Percentiles rank a stretch among this genome's conserved stretches.
phyloP scores from a whole-genome alignment of 305 asterid species.

The Solanum hybrid region DNA sequence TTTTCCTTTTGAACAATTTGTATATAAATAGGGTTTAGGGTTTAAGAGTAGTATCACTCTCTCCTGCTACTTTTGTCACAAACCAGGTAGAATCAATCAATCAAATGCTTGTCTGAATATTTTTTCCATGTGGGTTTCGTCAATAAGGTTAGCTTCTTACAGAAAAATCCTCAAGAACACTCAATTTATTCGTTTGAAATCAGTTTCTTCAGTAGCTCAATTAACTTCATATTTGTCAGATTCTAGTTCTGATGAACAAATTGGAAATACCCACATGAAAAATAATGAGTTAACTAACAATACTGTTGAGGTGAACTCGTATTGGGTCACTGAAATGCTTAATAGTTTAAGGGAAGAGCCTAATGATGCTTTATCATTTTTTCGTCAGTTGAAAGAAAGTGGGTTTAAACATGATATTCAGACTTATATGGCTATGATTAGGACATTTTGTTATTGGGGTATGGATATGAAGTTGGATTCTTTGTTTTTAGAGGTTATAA shows the following conservation, averaged over 20 bases:
- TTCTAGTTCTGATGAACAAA: conserved; percentile 41
- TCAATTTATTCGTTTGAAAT: conserved; percentile 31
- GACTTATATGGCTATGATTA: conserved; percentile 48
- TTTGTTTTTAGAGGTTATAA: conserved; percentile 40
- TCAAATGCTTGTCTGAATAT: neutral
- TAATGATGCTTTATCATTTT: conserved; percentile 32
- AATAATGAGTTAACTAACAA: neutral
- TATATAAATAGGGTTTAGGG: neutral
- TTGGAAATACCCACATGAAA: neutral
- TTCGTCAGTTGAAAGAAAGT: conserved; percentile 26
- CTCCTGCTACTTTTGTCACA: neutral
- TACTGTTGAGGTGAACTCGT: conserved; percentile 21
- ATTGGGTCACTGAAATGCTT: conserved; percentile 41
- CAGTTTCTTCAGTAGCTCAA: conserved; percentile 51
- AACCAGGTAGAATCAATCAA: neutral
- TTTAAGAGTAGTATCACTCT: neutral
- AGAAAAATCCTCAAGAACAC: conserved; percentile 14
- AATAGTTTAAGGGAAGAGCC: conserved; percentile 44
- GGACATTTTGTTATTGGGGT: conserved; percentile 52
- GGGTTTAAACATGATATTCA: conserved; percentile 46
- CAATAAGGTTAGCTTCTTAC: conserved; percentile 35
- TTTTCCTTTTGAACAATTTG: neutral
- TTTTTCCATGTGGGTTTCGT: conserved; percentile 38
- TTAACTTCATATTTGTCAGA: conserved; percentile 44
- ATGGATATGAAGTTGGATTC: conserved; percentile 37